These are phyloP conservation scores for Acrasis kona DNA, from an alignment of 78 protist genomes.

Conservation along the genomic window DNA sequence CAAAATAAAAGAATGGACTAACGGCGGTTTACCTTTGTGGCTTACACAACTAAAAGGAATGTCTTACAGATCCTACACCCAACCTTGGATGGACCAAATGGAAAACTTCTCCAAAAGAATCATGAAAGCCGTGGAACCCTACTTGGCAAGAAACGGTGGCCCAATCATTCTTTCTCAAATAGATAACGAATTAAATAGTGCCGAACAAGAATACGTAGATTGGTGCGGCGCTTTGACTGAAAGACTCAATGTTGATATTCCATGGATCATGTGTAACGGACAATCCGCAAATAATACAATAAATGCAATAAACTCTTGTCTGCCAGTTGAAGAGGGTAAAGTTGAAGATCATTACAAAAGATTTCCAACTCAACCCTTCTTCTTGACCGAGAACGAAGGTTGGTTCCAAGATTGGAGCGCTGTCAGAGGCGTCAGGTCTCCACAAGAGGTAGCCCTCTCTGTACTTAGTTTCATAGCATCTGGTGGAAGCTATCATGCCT, in stretches of 20 bases:
- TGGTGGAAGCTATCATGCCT: background rate
- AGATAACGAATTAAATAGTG: constrained; percentile 47
- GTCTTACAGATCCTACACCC: constrained; percentile 2
- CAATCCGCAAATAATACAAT: too few species aligned
- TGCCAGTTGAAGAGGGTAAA: too few species aligned
- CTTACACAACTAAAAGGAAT: too few species aligned
- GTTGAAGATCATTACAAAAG: background rate
- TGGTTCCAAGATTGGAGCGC: constrained; percentile 7
- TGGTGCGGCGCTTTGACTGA: background rate
- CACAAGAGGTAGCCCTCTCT: background rate
- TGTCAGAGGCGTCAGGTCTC: background rate
- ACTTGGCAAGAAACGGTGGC: constrained; percentile 26
- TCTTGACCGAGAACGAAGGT: constrained; percentile 17
- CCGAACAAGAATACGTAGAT: constrained; percentile 18
- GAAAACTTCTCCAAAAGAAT: background rate
- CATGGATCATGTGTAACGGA: background rate
- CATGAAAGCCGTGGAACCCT: background rate
- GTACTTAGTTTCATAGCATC: background rate
- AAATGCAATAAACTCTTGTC: too few species aligned
- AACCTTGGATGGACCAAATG: constrained; percentile 28
- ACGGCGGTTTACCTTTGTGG: constrained; percentile 56
- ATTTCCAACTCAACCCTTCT: background rate
- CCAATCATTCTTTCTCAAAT: constrained; percentile 37
- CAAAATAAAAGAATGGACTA: constrained; percentile 48
- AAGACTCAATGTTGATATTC: background rate